Conservation (phyloP, 257 asterid species). For the Mentha longifolia region DNA sequence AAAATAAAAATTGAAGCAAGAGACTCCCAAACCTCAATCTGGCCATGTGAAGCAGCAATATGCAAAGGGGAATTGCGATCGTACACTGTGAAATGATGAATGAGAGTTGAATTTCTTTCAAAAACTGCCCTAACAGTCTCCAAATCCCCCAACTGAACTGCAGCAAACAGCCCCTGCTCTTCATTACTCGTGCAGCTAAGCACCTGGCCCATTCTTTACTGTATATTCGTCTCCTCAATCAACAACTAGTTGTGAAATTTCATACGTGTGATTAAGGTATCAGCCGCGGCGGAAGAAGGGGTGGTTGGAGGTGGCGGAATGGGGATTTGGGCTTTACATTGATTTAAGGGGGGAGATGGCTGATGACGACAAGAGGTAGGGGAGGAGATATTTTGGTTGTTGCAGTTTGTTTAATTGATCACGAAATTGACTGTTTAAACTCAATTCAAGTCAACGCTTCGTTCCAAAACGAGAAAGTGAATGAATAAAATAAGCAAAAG, state of each 20-base stretch:
- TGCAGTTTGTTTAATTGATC: no score
- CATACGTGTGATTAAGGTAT: background rate
- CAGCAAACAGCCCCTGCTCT: slow-evolving; percentile 67
- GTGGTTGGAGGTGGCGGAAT: slow-evolving; percentile 45
- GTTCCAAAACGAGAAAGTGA: background rate
- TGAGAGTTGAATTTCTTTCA: slow-evolving; percentile 47
- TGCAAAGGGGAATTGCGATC: slow-evolving; percentile 82
- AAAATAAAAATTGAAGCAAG: background rate
- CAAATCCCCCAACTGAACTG: slow-evolving; percentile 75
- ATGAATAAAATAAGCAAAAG: background rate
- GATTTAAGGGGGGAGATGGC: no score
- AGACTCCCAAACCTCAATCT: slow-evolving; percentile 64
- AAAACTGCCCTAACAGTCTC: slow-evolving; percentile 54
- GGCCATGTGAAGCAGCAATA: slow-evolving; percentile 94
- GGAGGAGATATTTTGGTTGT: slow-evolving; percentile 44
- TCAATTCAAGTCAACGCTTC: background rate
- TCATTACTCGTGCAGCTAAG: slow-evolving; percentile 69
- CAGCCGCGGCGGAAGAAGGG: slow-evolving; percentile 56
- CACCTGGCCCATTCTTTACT: slow-evolving; percentile 72
- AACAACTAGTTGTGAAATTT: background rate
- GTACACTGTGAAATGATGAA: slow-evolving; percentile 52
- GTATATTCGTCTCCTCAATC: background rate
- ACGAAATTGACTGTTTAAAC: slow-evolving; percentile 15
- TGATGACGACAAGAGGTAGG: no score
- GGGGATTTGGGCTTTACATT: slow-evolving; percentile 21